Percentiles rank a stretch among this genome's conserved stretches.
phyloP scores from a whole-genome alignment of 2,329 filamentous ascomycete species.

The Pseudocercospora cruenta region DNA sequence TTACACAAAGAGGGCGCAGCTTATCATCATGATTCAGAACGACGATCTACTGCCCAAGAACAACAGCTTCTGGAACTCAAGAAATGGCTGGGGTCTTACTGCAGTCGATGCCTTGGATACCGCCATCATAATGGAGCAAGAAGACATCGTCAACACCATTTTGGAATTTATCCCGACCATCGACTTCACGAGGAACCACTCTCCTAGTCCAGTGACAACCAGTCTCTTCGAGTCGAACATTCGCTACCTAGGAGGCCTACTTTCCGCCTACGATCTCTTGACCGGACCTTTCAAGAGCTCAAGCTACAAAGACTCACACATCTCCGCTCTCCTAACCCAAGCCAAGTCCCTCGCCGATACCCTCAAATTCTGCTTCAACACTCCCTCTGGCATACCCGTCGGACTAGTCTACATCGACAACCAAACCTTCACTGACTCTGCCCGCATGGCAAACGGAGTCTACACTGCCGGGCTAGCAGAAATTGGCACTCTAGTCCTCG shows the following conservation, averaged over 20 bases:
- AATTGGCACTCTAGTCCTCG: conserved; percentile 76
- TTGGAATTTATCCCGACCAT: conserved; percentile 70
- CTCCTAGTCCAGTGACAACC: conserved; percentile 12
- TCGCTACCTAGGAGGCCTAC: conserved; percentile 78
- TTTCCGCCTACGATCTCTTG: conserved; percentile 76
- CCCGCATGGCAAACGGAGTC: conserved; percentile 49
- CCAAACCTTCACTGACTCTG: conserved; percentile 23
- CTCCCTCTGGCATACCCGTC: conserved; percentile 72
- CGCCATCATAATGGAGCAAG: conserved; percentile 74
- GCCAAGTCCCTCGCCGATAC: conserved; percentile 70
- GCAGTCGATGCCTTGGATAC: conserved; percentile 81
- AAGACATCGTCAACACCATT: conserved; percentile 69
- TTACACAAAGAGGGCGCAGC: conserved; percentile 37
- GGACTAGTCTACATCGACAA: conserved; percentile 66
- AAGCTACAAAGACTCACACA: conserved; percentile 41
- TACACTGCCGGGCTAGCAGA: conserved; percentile 73
- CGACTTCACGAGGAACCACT: conserved; percentile 64
- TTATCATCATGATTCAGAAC: background rate
- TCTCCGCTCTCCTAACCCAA: conserved; percentile 67
- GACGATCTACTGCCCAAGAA: conserved; percentile 71
- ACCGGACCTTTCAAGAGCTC: conserved; percentile 60
- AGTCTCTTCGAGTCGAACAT: conserved; percentile 92
- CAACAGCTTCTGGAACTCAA: conserved; percentile 68
- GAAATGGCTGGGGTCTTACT: conserved; percentile 83
- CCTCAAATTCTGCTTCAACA: conserved; percentile 78